phyloP scores from a whole-genome alignment of 169 alveolate genomes.

The Cryptosporidium ryanae region DNA sequence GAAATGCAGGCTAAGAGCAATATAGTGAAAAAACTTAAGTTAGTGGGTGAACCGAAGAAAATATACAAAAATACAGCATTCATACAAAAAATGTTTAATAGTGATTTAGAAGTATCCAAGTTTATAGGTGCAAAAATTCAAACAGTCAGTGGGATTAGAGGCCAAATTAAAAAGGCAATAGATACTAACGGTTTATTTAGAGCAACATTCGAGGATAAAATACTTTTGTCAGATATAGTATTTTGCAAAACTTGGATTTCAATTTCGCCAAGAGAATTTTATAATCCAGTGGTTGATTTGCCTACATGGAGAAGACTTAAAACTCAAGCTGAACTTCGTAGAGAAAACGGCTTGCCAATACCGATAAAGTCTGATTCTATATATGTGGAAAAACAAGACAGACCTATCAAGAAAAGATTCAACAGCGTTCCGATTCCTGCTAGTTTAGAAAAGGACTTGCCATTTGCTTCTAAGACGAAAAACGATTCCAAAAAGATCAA shows the following conservation, averaged over 20 bases:
- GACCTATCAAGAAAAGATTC: conserved; percentile 75
- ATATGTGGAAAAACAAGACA: conserved; percentile 58
- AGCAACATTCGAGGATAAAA: conserved; percentile 98
- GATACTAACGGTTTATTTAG: conserved; percentile 95
- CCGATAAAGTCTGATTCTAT: conserved; percentile 75
- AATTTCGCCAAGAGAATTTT: conserved; percentile 78
- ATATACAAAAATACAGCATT: conserved; percentile 97
- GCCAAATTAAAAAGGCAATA: conserved; percentile 95
- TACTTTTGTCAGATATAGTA: conserved; percentile 95
- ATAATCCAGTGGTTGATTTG: conserved; percentile 81
- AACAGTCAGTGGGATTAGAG: conserved; percentile 99
- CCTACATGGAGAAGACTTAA: conserved; percentile 80
- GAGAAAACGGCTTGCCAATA: conserved; percentile 74
- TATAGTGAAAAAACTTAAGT: conserved; percentile 93
- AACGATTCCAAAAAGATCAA: conserved; percentile 44
- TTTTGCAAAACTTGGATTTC: conserved; percentile 93
- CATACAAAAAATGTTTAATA: conserved; percentile 97
- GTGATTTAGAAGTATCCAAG: conserved; percentile 97
- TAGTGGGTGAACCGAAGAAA: conserved; percentile 97
- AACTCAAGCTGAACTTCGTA: conserved; percentile 80
- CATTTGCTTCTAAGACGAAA: conserved; percentile 76
- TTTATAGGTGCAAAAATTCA: conserved; percentile 96
- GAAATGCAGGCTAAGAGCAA: conserved; percentile 89
- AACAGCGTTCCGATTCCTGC: conserved; percentile 76
- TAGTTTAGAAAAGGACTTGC: conserved; percentile 74